Base-by-base conservation (phyloP, 257 asterid genomes). In the Petunia secreta region DNA sequence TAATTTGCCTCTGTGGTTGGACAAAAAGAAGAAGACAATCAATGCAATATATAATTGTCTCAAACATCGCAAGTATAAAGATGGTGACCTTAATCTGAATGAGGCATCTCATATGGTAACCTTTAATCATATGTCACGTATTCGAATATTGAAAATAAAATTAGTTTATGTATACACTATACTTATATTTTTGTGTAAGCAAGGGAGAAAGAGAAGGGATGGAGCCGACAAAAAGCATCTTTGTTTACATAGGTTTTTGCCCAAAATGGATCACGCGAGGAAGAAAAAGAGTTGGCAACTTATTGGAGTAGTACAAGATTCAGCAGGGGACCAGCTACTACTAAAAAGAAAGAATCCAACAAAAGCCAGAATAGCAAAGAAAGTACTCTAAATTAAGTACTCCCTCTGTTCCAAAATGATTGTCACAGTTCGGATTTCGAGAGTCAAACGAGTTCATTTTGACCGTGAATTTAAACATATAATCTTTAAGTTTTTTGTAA, bases 161-260 rank as follows among this genome's bases (percentile, higher is more conserved):
- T 9, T 9, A 5, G 0, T 8, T 8, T 37, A 64, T 37, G 37
- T 63, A 40, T 6, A 63, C 4, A 48, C 1, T 7, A 6, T 48
- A 7, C 3, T 4, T 48, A 7, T 48, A 48, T 4, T 11, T 8
- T 54, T 65, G 38, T 65, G 59, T 13, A 4, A 10, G 59, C 13
- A 10, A 54, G 16, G 4, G 5, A 13, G 4, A 10, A 10, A 54
- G 52, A 4, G 82, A 75, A 1, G 6, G 84, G 38, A 41, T 25
- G 54, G 84, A 59, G 81, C 81, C 82, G 84, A 84, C 86, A 80
- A 60, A 84, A 80, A 80, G 86, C 80, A 84, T 84, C 84, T 80
- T 75, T 7, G n/a, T 38, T 57, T 46, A 59, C 86, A 67, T 80
- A 54, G 79, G 84, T 67, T 80, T 84, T 69, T 52, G 83, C 65